A percentile compares a stretch with the other conserved stretches of the same genome.
phyloP scores from a whole-genome alignment of 225 moss, liverwort and hornwort species.

The Sphagnum contortum region DNA sequence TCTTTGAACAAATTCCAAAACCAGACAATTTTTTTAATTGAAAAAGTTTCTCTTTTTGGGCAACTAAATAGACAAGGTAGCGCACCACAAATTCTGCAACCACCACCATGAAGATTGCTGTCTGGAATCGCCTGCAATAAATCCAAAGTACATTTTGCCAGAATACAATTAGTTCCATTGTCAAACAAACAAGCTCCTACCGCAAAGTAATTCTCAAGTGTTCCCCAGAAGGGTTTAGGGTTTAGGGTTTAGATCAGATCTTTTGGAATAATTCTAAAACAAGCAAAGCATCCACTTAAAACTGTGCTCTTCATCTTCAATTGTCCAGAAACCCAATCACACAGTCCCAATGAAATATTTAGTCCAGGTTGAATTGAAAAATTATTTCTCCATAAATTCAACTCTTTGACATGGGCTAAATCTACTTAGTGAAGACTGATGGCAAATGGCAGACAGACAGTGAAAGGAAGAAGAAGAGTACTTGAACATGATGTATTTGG shows the following conservation, averaged over 20 bases:
- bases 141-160: neutral
- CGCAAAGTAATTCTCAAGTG: neutral
- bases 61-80: neutral
- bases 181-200: neutral
- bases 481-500: slow-evolving; percentile 85
- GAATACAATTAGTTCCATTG: neutral
- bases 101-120: slow-evolving; percentile 68
- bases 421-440: too few relatives aligned
- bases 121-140: slow-evolving; percentile 65
- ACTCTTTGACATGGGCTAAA: too few relatives aligned
- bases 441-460: neutral
- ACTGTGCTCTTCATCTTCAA: neutral
- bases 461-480: slow-evolving; percentile 5
- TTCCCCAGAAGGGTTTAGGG: too few relatives aligned
- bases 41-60: neutral
- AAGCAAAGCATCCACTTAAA: neutral
- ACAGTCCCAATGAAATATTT: neutral
- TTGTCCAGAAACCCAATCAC: neutral
- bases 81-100: slow-evolving; percentile 67
- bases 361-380: neutral
- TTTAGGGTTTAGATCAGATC: too few relatives aligned
- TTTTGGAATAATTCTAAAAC: neutral
- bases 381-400: too few relatives aligned
- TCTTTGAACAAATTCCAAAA: slow-evolving; percentile 9
- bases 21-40: neutral